These are phyloP conservation scores for Gremmenia infestans DNA, from an alignment of 2,329 filamentous ascomycete genomes.

Conservation along the genomic window DNA sequence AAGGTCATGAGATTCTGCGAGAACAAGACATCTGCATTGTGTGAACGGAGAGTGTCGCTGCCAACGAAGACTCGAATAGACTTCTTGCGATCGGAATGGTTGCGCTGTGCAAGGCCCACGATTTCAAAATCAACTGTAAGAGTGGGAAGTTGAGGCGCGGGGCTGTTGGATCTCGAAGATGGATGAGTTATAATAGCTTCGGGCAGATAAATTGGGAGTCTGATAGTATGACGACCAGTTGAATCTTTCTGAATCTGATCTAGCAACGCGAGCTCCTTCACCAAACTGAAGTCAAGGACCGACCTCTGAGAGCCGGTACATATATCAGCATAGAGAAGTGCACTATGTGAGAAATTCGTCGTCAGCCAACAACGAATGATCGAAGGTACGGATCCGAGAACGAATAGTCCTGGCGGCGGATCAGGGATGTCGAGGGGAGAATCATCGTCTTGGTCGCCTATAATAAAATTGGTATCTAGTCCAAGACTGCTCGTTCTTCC, in stretches of 20 bases:
- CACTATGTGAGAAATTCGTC: conserved; percentile 81
- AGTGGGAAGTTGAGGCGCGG: conserved; percentile 74
- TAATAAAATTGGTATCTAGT: conserved; percentile 66
- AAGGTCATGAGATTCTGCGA: conserved; percentile 87
- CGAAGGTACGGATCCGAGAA: conserved; percentile 83
- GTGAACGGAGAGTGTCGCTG: conserved; percentile 77
- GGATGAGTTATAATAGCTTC: conserved; percentile 80
- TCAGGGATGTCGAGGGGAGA: conserved; percentile 68
- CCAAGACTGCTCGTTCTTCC: conserved; percentile 85
- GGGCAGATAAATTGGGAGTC: conserved; percentile 79
- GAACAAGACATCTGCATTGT: conserved; percentile 86
- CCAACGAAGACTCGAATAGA: conserved; percentile 83
- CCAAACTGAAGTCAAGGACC: conserved; percentile 67
- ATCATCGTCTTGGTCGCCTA: conserved; percentile 57
- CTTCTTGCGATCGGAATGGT: conserved; percentile 48
- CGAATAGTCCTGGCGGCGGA: conserved; percentile 77
- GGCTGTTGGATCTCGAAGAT: conserved; percentile 67
- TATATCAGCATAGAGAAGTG: conserved; percentile 83
- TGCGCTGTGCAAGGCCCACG: conserved; percentile 49
- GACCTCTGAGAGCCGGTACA: conserved; percentile 91
- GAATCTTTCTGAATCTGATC: conserved; percentile 61
- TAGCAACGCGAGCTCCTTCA: conserved; percentile 68
- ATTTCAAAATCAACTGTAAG: conserved; percentile 77
- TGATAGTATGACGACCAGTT: conserved; percentile 63
- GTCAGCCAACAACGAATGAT: conserved; percentile 96